Evolutionary conservation across 306 rosid species (phyloP), one percentile per base, ranked within the genome.

Genomic region (Ziziphus jujuba): DNA sequence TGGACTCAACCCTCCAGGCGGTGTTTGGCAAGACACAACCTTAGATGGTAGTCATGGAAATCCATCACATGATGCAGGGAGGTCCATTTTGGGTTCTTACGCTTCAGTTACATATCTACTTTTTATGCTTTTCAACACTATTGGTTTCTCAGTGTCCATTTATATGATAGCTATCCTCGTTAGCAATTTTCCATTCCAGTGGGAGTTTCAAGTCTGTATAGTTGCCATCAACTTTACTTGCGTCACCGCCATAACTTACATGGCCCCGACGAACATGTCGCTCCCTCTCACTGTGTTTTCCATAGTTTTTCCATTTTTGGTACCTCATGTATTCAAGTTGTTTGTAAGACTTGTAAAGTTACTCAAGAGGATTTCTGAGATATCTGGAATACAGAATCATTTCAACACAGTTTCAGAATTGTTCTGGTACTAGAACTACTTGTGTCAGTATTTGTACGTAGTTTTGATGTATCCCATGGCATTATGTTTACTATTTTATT

Each of bases 1-100:
- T 7, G 82, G 72, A 48, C 21, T 72, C 54, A 78, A 13, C 77
- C 82, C 82, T 10, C 82, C 82, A 2, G 45, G 33, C 0, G 78
- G 63, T 38, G 21, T 44, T 16, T 75, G 79, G 79, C 79, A 67
- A 52, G 65, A 75, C 33, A 68, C 28, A 5, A n/a, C 4, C 15
- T n/a, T n/a, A n/a, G n/a, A n/a, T n/a, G n/a, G n/a, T n/a, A 67
- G 44, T 25, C 25, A 40, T 1, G 9, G 22, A 33, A 59, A 9
- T 28, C 64, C 74, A 16, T 17, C 9, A 21, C 65, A 33, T 20
- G 0, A 0, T 0, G 70, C 74, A 38, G 79, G 74, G 35, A 11
- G 0, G 44, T 75, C 79, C 20, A 53, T 75, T 15, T 0, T 75
- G 69, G 79, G 69, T 23, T 59, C 79, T 15, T 16, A 50, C 19